Evolutionary conservation across 2,329 filamentous ascomycete genomes (phyloP), one percentile per base, ranked within the genome.

Genomic region (Ceratocystis papillata): DNA sequence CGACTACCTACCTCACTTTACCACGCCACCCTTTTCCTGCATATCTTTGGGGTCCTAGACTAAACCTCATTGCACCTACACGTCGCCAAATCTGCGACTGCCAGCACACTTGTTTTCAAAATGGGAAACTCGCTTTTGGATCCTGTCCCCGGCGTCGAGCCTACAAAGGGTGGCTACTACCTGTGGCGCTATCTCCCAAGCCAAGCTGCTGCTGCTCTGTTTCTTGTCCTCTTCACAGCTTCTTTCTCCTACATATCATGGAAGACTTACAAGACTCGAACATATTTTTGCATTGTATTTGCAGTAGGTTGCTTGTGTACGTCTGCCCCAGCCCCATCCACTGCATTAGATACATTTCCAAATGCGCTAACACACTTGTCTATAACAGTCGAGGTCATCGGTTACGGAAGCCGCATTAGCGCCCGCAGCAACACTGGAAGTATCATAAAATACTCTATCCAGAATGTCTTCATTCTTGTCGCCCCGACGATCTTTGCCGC

Each of bases 401-500:
- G 72, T 8, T 69, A 67, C 46, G 41, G 45, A 37, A 65, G 63
- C n/a, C 67, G 69, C 3, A 67, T 67, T 37, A 61, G 62, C 30
- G 50, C 65, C 12, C 70, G 70, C 55, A 71, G 69, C 67, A 68
- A 67, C 65, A 78, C 72, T 28, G 73, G 71, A 45, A 64, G 70
- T 17, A 71, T 78, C 50, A 66, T 69, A 0, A 75, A 75, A 2
- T 81, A 75, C 70, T 70, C 79, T 57, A 70, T 78, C 50, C 78
- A 82, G 69, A 72, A 70, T 59, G 71, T 78, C 28, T 71, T 79
- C 46, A 73, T 81, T 61, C 73, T 81, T 45, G 71, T 81, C n/a
- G 77, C 78, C 1, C 79, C 79, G 0, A 75, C 76, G 12, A 73
- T 81, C 57, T 79, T 78, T 71, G 78, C 79, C 30, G 80, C 80